Evolutionary conservation across 192 early-diverging fungal genomes (phyloP), one percentile per base, ranked within the genome.

Genomic region (Backusella luteola): DNA sequence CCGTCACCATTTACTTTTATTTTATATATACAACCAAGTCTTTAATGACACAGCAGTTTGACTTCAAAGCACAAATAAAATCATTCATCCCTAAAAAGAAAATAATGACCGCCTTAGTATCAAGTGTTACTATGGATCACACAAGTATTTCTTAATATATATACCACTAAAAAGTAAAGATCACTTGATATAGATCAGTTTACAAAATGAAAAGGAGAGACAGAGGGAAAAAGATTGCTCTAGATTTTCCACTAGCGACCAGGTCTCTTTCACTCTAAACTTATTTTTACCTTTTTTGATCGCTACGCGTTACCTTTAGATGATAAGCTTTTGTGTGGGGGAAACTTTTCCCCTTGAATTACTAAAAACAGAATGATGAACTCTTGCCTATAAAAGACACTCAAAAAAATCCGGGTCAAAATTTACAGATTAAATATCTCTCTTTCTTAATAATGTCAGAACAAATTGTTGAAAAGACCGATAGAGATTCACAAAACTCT

Each of bases 201-300:
- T 63, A 63, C 56, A 63, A 23, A 59, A 59, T 59, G 56, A 29
- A 59, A 59, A 59, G 56, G 21, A n/a, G 21, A 23, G 26, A 63
- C 56, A 63, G 56, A 29, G 56, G 26, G 56, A 29, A 63, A 63
- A 63, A 29, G 0, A 63, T 29, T 29, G 56, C 56, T 63, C 56
- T 63, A 63, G 56, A 63, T 63, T 63, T 63, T 63, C 56, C 56
- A 63, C 4, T 29, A 32, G 12, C 23, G 56, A 12, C 21, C 11
- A 63, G 26, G 21, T 29, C 21, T 63, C 11, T 63, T 39, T 8
- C 26, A 29, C 8, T 1, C 23, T 63, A 63, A 63, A 63, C 23
- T 63, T 63, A 63, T 63, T 63, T 63, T 63, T 63, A 63, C 56
- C 56, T 63, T 63, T 56, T 63, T 63, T 14, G 23, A 63, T 63